A percentile compares a stretch with the other conserved stretches of the same genome.
phyloP scores from a whole-genome alignment of 176 grass and related monocot species.

The Cenchrus purpureus region DNA sequence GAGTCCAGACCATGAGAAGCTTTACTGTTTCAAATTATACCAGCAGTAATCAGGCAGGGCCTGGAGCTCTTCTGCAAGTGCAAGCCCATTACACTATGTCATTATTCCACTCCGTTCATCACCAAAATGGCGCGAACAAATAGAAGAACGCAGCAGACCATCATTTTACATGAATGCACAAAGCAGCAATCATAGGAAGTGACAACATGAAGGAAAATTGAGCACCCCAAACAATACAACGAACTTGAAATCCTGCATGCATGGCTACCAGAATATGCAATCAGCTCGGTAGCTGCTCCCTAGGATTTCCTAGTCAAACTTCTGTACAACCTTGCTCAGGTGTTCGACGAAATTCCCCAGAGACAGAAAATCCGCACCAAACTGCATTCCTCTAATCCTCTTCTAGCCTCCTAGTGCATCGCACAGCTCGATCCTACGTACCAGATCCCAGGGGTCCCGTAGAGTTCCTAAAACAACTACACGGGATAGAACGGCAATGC shows the following conservation, averaged over 20 bases:
- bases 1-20: neutral
- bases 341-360: conserved; percentile 32
- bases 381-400: neutral
- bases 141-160: neutral
- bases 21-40: conserved; percentile 23
- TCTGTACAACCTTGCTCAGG: neutral
- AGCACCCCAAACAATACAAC: neutral
- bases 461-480: neutral
- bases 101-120: neutral
- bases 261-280: neutral
- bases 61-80: neutral
- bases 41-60: neutral
- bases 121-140: conserved; percentile 16
- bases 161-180: conserved; percentile 12
- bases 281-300: neutral
- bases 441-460: neutral
- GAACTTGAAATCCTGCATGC: neutral
- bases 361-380: conserved; percentile 1
- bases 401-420: neutral
- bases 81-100: neutral
- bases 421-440: neutral
- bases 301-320: neutral
- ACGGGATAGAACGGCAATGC: neutral
- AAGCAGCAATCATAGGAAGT: neutral
- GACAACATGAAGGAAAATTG: neutral